These are phyloP conservation scores for Schizothecium vesticola DNA, from an alignment of 495 filamentous ascomycete species.

Conservation along the genomic window DNA sequence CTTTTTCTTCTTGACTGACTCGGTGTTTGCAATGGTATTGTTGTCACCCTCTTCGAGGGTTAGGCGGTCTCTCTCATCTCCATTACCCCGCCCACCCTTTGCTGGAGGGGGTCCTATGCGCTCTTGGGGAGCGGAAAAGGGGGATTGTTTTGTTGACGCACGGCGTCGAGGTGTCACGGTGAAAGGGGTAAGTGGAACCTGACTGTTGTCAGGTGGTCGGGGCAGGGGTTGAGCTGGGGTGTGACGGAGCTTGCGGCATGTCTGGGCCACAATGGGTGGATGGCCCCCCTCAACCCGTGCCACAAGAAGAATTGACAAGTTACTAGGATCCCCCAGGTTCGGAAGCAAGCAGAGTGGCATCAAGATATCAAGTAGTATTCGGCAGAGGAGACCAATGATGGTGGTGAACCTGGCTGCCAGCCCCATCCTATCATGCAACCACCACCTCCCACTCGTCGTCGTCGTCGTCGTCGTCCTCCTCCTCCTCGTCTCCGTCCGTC, in stretches of 20 bases:
- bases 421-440: background rate
- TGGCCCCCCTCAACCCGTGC: too few relatives aligned
- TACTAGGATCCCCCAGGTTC: too few relatives aligned
- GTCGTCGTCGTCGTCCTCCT: background rate
- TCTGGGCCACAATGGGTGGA: background rate
- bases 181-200: background rate
- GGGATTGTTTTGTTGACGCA: background rate
- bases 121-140: background rate
- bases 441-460: constrained; percentile 4
- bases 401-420: background rate
- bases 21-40: too few relatives aligned
- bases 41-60: too few relatives aligned
- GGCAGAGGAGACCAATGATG: background rate
- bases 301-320: too few relatives aligned
- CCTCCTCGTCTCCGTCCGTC: background rate
- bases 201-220: background rate
- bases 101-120: too few relatives aligned
- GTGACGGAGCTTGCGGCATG: background rate
- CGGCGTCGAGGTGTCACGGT: background rate
- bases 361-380: background rate
- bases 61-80: too few relatives aligned
- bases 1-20: background rate
- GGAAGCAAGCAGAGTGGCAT: background rate
- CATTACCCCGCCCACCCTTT: too few relatives aligned
- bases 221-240: background rate